Conservation (phyloP, 768 basidiomycete genomes). For the Scleroderma citrinum region DNA sequence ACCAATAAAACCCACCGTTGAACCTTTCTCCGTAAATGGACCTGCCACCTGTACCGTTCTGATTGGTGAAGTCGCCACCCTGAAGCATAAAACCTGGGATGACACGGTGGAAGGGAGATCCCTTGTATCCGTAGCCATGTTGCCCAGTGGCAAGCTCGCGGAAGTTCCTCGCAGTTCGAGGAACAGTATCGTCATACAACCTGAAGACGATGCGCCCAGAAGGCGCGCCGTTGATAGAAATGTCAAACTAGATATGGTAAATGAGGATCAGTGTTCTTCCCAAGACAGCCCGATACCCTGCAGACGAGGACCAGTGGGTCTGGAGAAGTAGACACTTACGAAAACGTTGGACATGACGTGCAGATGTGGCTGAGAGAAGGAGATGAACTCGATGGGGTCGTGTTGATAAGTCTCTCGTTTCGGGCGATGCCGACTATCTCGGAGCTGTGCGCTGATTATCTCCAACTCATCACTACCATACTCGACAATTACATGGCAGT, state of each 20-base stretch:
- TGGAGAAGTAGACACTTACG: conserved; percentile 6
- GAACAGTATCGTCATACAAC: conserved; percentile 76
- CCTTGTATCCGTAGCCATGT: conserved; percentile 69
- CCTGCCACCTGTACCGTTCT: conserved; percentile 73
- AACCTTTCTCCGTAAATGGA: conserved; percentile 73
- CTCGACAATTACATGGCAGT: too few relatives aligned
- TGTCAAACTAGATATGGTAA: conserved; percentile 51
- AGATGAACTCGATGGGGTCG: not conserved
- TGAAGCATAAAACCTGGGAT: conserved; percentile 87
- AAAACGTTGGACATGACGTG: conserved; percentile 14
- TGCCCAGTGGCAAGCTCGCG: conserved; percentile 79
- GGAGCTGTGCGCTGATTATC: conserved; percentile 12
- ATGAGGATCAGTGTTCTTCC: not conserved
- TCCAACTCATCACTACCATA: not conserved
- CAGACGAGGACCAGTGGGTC: not conserved
- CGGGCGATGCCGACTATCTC: conserved; percentile 16
- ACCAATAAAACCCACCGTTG: conserved; percentile 36
- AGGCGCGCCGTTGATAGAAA: conserved; percentile 37
- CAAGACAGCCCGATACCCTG: not conserved
- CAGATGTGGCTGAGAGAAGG: conserved; percentile 3
- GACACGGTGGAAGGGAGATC: conserved; percentile 70
- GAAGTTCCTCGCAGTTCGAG: conserved; percentile 77
- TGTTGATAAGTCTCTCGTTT: conserved; percentile 7
- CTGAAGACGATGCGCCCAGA: conserved; percentile 72
- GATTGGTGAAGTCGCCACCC: conserved; percentile 78